A percentile compares a stretch with the other conserved stretches of the same genome.
These are phyloP conservation scores for Pneumocystis canis DNA, from an alignment of 1,139 yeast genomes.

Conservation along the genomic window DNA sequence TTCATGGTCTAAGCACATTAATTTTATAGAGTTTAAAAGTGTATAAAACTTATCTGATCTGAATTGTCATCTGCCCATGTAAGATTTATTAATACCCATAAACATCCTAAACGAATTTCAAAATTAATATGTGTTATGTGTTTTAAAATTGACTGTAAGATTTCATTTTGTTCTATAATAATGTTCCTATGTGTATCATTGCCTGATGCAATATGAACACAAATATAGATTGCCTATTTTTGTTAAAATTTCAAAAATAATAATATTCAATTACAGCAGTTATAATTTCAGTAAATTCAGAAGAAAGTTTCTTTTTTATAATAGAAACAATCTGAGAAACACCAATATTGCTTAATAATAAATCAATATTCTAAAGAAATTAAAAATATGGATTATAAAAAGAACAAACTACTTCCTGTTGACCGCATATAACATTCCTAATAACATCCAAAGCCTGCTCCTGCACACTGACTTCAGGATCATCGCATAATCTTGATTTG, in stretches of 20 bases:
- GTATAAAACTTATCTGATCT: slow-evolving; percentile 13
- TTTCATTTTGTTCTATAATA: slow-evolving; percentile 30
- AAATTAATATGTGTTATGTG: slow-evolving; percentile 26
- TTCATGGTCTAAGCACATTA: slow-evolving; percentile 1
- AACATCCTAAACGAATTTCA: slow-evolving; percentile 38
- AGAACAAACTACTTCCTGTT: slow-evolving; percentile 36
- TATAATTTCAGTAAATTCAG: slow-evolving; percentile 25
- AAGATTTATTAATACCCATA: slow-evolving; percentile 46
- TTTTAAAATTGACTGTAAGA: slow-evolving; percentile 29
- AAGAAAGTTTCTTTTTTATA: slow-evolving; percentile 19
- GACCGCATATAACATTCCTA: slow-evolving; percentile 59
- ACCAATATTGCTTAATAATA: slow-evolving; percentile 20
- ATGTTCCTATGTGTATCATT: slow-evolving; percentile 35
- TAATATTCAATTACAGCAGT: slow-evolving; percentile 23
- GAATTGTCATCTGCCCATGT: slow-evolving; percentile 34
- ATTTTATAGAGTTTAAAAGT: slow-evolving; percentile 1
- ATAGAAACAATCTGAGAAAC: slow-evolving; percentile 16
- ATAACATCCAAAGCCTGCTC: slow-evolving; percentile 59
- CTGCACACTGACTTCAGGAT: slow-evolving; percentile 39
- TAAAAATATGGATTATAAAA: slow-evolving; percentile 23
- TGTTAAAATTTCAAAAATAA: background rate
- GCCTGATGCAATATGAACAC: slow-evolving; percentile 46
- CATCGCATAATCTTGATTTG: slow-evolving; percentile 36
- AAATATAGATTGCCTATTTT: slow-evolving; percentile 30
- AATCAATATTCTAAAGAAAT: background rate